Conservation (phyloP, 1,139 yeast genomes). For the Yarrowia galli region DNA sequence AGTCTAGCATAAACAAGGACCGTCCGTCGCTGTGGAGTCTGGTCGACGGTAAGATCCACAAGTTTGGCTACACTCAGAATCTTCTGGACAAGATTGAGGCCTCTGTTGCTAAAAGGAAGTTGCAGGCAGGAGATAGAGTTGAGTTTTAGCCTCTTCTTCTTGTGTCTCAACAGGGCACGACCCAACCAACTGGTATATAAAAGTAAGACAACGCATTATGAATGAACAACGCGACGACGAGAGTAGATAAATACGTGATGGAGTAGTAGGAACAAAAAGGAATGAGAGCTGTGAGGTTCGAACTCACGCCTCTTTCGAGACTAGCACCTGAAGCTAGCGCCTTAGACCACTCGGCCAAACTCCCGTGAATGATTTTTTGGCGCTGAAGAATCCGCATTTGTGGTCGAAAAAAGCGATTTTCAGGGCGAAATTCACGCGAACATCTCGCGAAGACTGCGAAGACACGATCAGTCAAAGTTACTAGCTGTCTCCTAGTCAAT, state of each 20-base stretch:
- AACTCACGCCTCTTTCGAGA: constrained; percentile 29
- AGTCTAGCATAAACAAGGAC: constrained; percentile 1
- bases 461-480: no score
- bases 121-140: constrained; percentile 21
- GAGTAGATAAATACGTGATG: no score
- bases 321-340: constrained; percentile 30
- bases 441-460: no score
- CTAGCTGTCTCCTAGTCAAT: no score
- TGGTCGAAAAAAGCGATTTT: background rate
- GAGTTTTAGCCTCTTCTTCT: background rate
- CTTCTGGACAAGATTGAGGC: constrained; percentile 20
- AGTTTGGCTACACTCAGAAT: constrained; percentile 13
- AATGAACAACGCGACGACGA: no score
- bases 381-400: background rate
- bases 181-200: background rate
- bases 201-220: background rate
- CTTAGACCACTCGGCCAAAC: constrained; percentile 30
- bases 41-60: constrained; percentile 17
- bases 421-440: no score
- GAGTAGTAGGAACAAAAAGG: background rate
- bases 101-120: constrained; percentile 1
- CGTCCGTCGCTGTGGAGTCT: constrained; percentile 21
- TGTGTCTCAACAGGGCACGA: background rate
- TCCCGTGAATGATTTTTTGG: background rate
- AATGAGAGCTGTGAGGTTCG: constrained; percentile 27